These are phyloP conservation scores for Apophysomyces elegans DNA, from an alignment of 371 early-diverging fungal genomes.

Conservation along the genomic window DNA sequence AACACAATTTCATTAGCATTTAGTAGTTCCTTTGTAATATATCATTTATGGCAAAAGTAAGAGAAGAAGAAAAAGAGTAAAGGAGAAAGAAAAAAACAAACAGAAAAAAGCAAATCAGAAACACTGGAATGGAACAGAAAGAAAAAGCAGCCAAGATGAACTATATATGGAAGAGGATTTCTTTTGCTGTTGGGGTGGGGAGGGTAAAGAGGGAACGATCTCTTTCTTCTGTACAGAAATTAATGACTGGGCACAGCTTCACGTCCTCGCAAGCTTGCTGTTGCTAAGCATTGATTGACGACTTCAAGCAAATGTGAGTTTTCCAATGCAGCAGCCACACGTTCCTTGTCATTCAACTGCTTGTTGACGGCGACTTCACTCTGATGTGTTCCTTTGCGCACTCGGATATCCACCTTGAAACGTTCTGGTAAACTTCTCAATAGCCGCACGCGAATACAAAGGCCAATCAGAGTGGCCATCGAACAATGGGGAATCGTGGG, in stretches of 20 bases:
- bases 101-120: conserved; percentile 1
- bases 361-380: conserved; percentile 96
- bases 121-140: too few species aligned
- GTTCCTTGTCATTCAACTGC: conserved; percentile 99
- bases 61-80: not conserved
- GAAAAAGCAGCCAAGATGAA: too few species aligned
- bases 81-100: not conserved
- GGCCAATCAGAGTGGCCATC: conserved; percentile 99
- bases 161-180: too few species aligned
- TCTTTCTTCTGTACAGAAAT: too few species aligned
- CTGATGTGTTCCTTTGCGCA: conserved; percentile 95
- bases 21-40: not conserved
- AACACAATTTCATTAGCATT: not conserved
- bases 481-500: conserved; percentile 99
- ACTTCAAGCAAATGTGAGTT: conserved; percentile 93
- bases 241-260: conserved; percentile 15
- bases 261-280: conserved; percentile 49
- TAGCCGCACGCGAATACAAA: conserved; percentile 95
- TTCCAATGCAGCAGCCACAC: conserved; percentile 99
- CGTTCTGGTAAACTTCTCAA: conserved; percentile 84
- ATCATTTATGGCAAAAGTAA: not conserved
- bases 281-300: conserved; percentile 89
- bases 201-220: too few species aligned
- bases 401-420: conserved; percentile 91
- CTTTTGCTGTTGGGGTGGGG: too few species aligned